Evolutionary conservation across 2,329 filamentous ascomycete species (phyloP).

Genomic region (Hyphodiscus sp.): DNA sequence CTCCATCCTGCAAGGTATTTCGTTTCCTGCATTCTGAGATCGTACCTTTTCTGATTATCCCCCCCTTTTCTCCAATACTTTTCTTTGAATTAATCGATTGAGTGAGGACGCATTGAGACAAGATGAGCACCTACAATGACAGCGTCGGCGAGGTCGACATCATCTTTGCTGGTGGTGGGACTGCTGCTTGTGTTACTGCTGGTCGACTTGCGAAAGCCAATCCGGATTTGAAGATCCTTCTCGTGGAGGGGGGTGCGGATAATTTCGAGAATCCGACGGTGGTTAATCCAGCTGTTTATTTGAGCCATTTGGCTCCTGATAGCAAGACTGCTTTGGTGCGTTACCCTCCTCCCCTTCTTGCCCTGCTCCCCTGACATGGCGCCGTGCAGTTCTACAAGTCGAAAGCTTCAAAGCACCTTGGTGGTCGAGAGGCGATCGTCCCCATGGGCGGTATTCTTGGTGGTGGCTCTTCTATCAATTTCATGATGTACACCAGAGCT

Average conservation of each 20-base stretch:
- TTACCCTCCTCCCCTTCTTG: background rate
- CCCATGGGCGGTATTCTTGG: constrained; percentile 47
- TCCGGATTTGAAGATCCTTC: constrained; percentile 41
- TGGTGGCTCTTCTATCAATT: constrained; percentile 55
- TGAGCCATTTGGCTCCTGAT: constrained; percentile 40
- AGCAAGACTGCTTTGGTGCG: constrained; percentile 38
- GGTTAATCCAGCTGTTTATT: constrained; percentile 45
- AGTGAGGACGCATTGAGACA: background rate
- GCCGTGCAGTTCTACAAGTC: constrained; percentile 42
- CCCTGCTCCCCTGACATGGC: no score
- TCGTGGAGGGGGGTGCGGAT: constrained; percentile 48
- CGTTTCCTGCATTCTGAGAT: background rate
- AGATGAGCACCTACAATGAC: constrained; percentile 24
- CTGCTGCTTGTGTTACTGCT: constrained; percentile 43
- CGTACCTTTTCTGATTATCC: background rate
- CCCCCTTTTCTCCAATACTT: background rate
- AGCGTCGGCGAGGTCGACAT: constrained; percentile 39
- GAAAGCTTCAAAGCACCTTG: constrained; percentile 39
- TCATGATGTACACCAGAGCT: constrained; percentile 46
- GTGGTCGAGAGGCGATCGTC: constrained; percentile 37
- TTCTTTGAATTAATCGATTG: background rate
- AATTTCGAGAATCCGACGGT: constrained; percentile 44
- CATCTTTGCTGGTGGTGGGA: constrained; percentile 45
- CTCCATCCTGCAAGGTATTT: no score
- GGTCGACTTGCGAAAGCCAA: constrained; percentile 44